A percentile compares a stretch with the other conserved stretches of the same genome.
phyloP scores from a whole-genome alignment of 2,329 filamentous ascomycete species.

The Colletotrichum godetiae region DNA sequence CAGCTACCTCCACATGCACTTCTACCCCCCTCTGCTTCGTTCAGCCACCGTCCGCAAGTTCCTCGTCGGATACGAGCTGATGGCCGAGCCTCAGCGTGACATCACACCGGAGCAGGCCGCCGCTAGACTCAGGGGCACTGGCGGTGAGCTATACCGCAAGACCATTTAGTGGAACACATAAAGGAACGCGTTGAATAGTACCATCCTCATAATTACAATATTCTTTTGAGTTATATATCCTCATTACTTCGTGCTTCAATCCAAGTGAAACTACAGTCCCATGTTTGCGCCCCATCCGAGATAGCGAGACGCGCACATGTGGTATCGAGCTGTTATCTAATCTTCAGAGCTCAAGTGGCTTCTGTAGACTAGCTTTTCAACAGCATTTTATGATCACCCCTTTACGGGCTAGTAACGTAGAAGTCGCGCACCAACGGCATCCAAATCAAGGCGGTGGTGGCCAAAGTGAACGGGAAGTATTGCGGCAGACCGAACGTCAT shows the following conservation, averaged over 20 bases:
- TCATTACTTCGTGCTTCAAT: background rate
- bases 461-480: slow-evolving; percentile 65
- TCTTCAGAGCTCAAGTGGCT: background rate
- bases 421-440: slow-evolving; percentile 75
- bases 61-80: slow-evolving; percentile 93
- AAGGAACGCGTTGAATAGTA: background rate
- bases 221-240: background rate
- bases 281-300: background rate
- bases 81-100: slow-evolving; percentile 97
- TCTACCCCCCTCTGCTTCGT: slow-evolving; percentile 92
- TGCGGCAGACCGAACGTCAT: slow-evolving; percentile 72
- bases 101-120: slow-evolving; percentile 98
- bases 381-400: background rate
- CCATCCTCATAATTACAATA: background rate
- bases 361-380: background rate
- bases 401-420: slow-evolving; percentile 66
- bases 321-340: background rate
- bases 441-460: slow-evolving; percentile 65
- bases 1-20: slow-evolving; percentile 96
- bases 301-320: background rate
- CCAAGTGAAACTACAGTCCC: background rate
- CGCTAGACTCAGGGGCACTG: slow-evolving; percentile 78
- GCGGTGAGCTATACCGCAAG: slow-evolving; percentile 86
- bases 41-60: slow-evolving; percentile 97
- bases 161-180: slow-evolving; percentile 49